Percentiles rank a stretch among this genome's conserved stretches.
Conservation (phyloP, 1,284 basidiomycete genomes). For the Ganoderma boninense region DNA sequence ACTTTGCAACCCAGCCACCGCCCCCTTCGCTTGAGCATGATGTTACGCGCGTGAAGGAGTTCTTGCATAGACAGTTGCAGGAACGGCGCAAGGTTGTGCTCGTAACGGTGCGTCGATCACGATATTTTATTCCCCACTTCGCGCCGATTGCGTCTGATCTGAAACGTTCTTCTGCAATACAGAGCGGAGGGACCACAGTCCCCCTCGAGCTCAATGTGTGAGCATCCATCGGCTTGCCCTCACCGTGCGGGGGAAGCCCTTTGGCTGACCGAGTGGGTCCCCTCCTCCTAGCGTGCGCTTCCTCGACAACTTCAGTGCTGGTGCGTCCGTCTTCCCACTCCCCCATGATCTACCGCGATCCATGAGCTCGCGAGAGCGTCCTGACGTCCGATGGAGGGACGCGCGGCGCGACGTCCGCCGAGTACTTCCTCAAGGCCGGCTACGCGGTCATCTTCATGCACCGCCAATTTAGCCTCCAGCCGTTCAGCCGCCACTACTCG, state of each 20-base stretch:
- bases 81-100: constrained; percentile 85
- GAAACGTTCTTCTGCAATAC: constrained; percentile 10
- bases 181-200: constrained; percentile 97
- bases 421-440: constrained; percentile 93
- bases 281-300: constrained; percentile 84
- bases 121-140: constrained; percentile 2
- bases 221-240: constrained; percentile 47
- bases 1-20: constrained; percentile 86
- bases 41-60: constrained; percentile 68
- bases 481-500: constrained; percentile 96
- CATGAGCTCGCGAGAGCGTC: not conserved
- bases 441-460: constrained; percentile 99
- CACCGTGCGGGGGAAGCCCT: not conserved
- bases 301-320: constrained; percentile 98
- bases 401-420: constrained; percentile 95
- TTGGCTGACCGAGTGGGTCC: constrained; percentile 32
- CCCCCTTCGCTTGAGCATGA: constrained; percentile 77
- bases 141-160: constrained; percentile 20
- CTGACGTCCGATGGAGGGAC: constrained; percentile 66
- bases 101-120: constrained; percentile 79
- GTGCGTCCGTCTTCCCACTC: constrained; percentile 49
- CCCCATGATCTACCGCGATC: not conserved
- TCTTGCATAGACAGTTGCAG: constrained; percentile 74
- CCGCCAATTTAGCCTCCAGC: constrained; percentile 95
- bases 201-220: constrained; percentile 97